These are phyloP conservation scores for Scutellaria galericulata DNA, from an alignment of 257 asterid species.

Conservation along the genomic window DNA sequence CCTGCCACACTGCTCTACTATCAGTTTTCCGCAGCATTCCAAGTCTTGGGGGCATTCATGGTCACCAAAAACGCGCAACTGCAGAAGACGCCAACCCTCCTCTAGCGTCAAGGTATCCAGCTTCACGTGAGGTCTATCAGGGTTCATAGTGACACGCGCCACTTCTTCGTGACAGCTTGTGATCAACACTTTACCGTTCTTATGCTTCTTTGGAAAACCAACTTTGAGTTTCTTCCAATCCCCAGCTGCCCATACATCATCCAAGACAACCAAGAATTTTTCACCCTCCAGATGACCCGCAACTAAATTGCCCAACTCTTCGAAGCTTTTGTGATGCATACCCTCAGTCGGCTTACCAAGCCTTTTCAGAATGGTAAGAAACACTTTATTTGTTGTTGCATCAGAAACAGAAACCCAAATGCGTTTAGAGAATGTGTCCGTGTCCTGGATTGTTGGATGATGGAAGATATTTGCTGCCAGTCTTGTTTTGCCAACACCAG, in stretches of 20 bases:
- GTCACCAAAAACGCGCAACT: slow-evolving; percentile 45
- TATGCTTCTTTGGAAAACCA: slow-evolving; percentile 44
- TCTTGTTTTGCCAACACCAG: slow-evolving; percentile 60
- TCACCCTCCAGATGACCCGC: slow-evolving; percentile 18
- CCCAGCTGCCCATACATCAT: slow-evolving; percentile 45
- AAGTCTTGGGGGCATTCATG: slow-evolving; percentile 44
- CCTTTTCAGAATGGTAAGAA: slow-evolving; percentile 43
- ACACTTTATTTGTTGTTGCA: slow-evolving; percentile 37
- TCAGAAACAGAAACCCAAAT: slow-evolving; percentile 53
- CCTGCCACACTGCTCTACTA: slow-evolving; percentile 47
- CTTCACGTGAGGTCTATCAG: slow-evolving; percentile 32
- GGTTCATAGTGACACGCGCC: slow-evolving; percentile 33
- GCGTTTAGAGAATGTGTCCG: slow-evolving; percentile 40
- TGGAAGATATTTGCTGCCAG: slow-evolving; percentile 45
- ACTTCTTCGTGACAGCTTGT: slow-evolving; percentile 48
- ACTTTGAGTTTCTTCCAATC: slow-evolving; percentile 43
- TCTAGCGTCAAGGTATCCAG: slow-evolving; percentile 43
- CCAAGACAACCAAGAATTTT: slow-evolving; percentile 49
- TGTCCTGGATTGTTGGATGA: slow-evolving; percentile 37
- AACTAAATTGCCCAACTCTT: slow-evolving; percentile 35
- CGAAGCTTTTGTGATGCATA: slow-evolving; percentile 21
- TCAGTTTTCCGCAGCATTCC: slow-evolving; percentile 36
- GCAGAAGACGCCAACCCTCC: slow-evolving; percentile 51
- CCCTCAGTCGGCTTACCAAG: slow-evolving; percentile 37
- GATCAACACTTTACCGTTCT: slow-evolving; percentile 47